phyloP scores from a whole-genome alignment of 345 rosid species.

The Hevea brasiliensis region DNA sequence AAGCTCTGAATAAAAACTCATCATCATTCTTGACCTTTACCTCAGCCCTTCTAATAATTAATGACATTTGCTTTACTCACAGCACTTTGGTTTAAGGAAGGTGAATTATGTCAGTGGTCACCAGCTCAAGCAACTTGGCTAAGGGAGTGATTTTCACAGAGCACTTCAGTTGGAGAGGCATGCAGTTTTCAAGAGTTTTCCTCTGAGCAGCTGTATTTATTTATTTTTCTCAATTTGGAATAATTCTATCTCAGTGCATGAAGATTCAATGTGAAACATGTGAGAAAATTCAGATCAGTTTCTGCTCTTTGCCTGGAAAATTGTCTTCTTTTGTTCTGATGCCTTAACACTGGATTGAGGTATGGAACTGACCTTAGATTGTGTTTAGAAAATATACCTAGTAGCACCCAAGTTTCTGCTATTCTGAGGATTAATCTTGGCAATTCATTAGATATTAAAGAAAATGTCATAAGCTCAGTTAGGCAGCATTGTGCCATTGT shows the following conservation, averaged over 20 bases:
- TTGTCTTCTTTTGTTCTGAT: not conserved
- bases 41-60: not conserved
- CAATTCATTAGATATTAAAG: not conserved
- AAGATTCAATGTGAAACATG: not conserved
- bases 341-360: too few species aligned
- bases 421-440: not conserved
- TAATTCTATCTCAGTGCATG: not conserved
- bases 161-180: slow-evolving; percentile 1
- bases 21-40: not conserved
- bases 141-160: slow-evolving; percentile 9
- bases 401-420: too few species aligned
- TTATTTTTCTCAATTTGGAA: not conserved
- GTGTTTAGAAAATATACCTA: too few species aligned
- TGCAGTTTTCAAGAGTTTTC: slow-evolving; percentile 17
- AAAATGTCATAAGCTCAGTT: too few species aligned
- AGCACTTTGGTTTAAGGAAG: slow-evolving; percentile 94
- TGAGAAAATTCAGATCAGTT: not conserved
- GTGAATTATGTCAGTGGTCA: slow-evolving; percentile 79
- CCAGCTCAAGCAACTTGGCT: slow-evolving; percentile 72
- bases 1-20: not conserved
- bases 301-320: not conserved
- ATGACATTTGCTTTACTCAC: slow-evolving; percentile 21
- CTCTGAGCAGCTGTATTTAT: slow-evolving; percentile 7
- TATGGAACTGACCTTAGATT: not conserved
- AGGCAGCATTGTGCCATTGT: not conserved